Conservation (phyloP, 805 yeast species). For the Saturnispora silvae region DNA sequence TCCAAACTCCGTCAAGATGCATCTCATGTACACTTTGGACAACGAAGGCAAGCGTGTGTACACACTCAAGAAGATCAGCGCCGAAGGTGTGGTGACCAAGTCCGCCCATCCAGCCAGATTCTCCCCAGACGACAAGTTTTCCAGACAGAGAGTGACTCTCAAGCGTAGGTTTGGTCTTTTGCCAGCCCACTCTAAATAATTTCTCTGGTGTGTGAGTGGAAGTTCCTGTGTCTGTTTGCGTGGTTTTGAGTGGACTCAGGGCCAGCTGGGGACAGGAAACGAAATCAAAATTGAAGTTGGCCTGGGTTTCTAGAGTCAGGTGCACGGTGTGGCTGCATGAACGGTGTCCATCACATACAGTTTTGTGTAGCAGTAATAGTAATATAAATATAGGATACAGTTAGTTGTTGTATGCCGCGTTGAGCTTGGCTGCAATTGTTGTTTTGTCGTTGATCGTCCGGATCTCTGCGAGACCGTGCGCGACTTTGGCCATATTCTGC, state of each 20-base stretch:
- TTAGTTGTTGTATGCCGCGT: too few relatives aligned
- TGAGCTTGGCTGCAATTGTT: constrained; percentile 4
- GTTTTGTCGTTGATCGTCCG: constrained; percentile 4
- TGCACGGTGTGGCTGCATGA: too few relatives aligned
- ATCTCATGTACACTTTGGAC: constrained; percentile 96
- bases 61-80: constrained; percentile 77
- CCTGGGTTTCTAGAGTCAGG: too few relatives aligned
- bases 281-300: too few relatives aligned
- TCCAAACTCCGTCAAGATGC: constrained; percentile 42
- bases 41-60: constrained; percentile 92
- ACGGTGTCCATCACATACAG: too few relatives aligned
- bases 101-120: constrained; percentile 99
- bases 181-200: not conserved
- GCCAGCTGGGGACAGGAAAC: too few relatives aligned
- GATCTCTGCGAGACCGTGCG: not conserved
- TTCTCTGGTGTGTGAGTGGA: too few relatives aligned
- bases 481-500: constrained; percentile 1
- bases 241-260: too few relatives aligned
- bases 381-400: too few relatives aligned
- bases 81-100: constrained; percentile 87
- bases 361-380: too few relatives aligned
- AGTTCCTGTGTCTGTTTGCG: too few relatives aligned
- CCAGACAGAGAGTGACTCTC: constrained; percentile 96
- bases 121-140: constrained; percentile 98
- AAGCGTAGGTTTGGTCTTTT: constrained; percentile 87